Base-by-base conservation (phyloP, 805 yeast genomes). In the Yarrowia divulgata region DNA sequence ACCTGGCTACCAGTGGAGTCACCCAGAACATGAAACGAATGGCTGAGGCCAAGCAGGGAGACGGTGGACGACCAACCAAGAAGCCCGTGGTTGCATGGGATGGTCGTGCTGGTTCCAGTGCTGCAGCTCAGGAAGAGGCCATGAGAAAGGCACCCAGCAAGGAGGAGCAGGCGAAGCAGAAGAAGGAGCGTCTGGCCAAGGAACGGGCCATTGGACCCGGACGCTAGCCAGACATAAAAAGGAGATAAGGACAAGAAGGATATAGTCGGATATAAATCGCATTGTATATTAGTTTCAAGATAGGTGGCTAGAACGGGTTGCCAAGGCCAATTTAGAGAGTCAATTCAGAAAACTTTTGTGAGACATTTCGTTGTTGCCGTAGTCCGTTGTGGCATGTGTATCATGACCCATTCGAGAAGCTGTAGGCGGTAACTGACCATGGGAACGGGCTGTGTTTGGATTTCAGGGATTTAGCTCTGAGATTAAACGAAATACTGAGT, bases 1-100 rank as follows among this genome's bases (percentile, higher is more conserved):
- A 81, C 67, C 71, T 81, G 68, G 76, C 75, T 16, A 73, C 74
- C 10, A 39, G 73, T 13, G 77, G 77, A 13, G 82, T 76, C 8
- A 78, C 80, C 8, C 77, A 72, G 45, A 81, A 81, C 69, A 72
- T 81, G 37, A 80, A 77, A 69, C 76, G 79, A 40, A 71, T 78
- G 40, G 79, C 79, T n/a, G 75, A 78, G 46, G 75, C 74, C 42
- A 73, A 78, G 9, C 67, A 72, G 67, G 32, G 71, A 73, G 55
- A 58, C 34, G 69, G 63, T 13, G 69, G 68, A 35, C 69, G 72
- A 48, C 67, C 60, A 19, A 60, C 69, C 46, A 71, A 68, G 50
- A 68, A 40, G 35, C 66, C 46, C 14, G 73, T 67, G 32, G 74
- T 72, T 43, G 73, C 72, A 49, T 74, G 76, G 76, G 76, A 74